phyloP scores from a whole-genome alignment of 2,329 filamentous ascomycete genomes.

The Fusarium sp. region DNA sequence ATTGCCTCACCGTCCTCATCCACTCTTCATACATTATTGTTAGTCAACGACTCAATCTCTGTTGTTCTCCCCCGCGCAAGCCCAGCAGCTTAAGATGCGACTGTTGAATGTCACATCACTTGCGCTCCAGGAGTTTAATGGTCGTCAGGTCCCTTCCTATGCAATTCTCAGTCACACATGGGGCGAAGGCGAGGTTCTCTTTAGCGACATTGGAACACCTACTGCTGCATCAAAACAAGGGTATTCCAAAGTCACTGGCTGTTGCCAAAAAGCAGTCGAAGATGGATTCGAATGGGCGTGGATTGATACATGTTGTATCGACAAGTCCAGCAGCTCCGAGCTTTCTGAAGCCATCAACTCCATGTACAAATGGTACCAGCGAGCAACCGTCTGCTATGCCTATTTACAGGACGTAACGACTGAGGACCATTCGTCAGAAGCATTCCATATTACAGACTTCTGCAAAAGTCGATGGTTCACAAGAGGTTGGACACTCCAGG shows the following conservation, averaged over 20 bases:
- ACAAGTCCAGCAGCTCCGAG: constrained; percentile 32
- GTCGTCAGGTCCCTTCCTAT: constrained; percentile 17
- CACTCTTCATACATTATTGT: too few relatives aligned
- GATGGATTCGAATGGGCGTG: constrained; percentile 23
- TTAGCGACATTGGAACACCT: background rate
- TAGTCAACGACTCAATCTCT: background rate
- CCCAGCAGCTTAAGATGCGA: background rate
- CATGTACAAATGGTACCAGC: constrained; percentile 25
- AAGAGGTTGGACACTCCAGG: constrained; percentile 25
- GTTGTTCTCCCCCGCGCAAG: too few relatives aligned
- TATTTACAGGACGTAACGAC: constrained; percentile 25
- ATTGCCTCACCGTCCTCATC: too few relatives aligned
- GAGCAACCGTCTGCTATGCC: constrained; percentile 19
- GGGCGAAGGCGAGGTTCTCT: constrained; percentile 23
- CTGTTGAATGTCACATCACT: constrained; percentile 24
- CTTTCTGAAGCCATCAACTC: constrained; percentile 30
- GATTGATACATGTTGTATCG: constrained; percentile 32
- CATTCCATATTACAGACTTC: constrained; percentile 12
- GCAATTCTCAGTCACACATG: constrained; percentile 28
- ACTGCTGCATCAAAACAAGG: constrained; percentile 7
- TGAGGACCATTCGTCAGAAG: background rate
- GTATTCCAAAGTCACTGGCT: constrained; percentile 12
- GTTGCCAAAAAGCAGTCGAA: constrained; percentile 14
- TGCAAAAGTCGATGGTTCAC: constrained; percentile 23
- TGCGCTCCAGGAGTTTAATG: constrained; percentile 11